Conservation (phyloP, 257 asterid species). For the Galeopsis tetrahit region DNA sequence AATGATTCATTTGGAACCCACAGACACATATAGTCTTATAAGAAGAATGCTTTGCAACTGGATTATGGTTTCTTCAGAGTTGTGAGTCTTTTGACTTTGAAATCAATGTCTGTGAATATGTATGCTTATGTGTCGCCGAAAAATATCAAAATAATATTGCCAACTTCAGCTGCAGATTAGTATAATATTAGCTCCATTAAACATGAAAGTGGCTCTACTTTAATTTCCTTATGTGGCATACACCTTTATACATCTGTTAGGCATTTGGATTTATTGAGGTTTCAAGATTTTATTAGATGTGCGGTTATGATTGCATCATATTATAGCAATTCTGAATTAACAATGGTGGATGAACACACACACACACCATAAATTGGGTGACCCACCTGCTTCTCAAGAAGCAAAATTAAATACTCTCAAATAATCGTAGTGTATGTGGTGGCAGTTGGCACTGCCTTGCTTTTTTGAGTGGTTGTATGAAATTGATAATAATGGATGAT, state of each 20-base stretch:
- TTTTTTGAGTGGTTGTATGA: slow-evolving; percentile 28
- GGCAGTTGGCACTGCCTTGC: background rate
- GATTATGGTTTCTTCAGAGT: slow-evolving; percentile 38
- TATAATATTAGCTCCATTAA: slow-evolving; percentile 23
- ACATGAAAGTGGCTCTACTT: slow-evolving; percentile 22
- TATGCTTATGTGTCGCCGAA: slow-evolving; percentile 34
- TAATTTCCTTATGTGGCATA: background rate
- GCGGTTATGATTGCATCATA: background rate
- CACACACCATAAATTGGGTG: background rate
- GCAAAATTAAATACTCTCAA: background rate
- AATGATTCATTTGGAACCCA: slow-evolving; percentile 29
- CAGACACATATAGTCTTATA: slow-evolving; percentile 26
- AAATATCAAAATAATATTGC: slow-evolving; percentile 25
- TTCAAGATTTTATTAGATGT: background rate
- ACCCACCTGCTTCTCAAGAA: slow-evolving; percentile 6
- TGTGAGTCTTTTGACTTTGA: slow-evolving; percentile 32
- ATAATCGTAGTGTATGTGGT: background rate
- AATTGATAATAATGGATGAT: slow-evolving; percentile 21
- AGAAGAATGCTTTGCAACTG: slow-evolving; percentile 34
- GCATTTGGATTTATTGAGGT: background rate
- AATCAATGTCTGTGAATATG: slow-evolving; percentile 28
- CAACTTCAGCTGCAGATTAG: slow-evolving; percentile 35
- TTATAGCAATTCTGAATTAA: background rate
- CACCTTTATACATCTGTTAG: background rate
- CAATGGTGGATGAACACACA: slow-evolving; percentile 9